A percentile compares a stretch with the other conserved stretches of the same genome.
phyloP scores from a whole-genome alignment of 2,329 filamentous ascomycete genomes.

The Cladophialophora chaetospira region DNA sequence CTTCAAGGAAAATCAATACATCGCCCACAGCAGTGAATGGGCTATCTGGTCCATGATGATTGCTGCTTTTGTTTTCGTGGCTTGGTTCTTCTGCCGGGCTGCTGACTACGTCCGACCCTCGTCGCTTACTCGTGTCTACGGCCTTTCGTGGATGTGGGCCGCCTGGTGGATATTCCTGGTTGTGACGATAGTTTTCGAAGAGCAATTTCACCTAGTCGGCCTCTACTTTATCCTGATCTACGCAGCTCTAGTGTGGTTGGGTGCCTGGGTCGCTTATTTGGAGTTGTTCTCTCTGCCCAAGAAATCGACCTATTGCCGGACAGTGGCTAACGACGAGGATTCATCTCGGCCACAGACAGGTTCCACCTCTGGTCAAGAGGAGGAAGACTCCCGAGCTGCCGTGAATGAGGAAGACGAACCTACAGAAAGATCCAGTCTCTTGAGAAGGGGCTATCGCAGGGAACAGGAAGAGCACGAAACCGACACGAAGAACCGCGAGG shows the following conservation, averaged over 20 bases:
- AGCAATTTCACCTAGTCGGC: conserved; percentile 70
- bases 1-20: conserved; percentile 81
- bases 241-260: conserved; percentile 72
- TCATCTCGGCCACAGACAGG: conserved; percentile 35
- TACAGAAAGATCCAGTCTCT: conserved; percentile 29
- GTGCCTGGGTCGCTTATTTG: conserved; percentile 72
- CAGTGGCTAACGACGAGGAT: conserved; percentile 53
- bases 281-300: conserved; percentile 77
- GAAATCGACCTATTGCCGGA: conserved; percentile 69
- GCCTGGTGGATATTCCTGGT: conserved; percentile 74
- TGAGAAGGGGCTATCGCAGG: conserved; percentile 30
- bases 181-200: conserved; percentile 71
- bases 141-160: conserved; percentile 79
- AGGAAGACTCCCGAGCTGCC: conserved; percentile 42
- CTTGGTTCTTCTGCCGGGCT: conserved; percentile 80
- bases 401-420: conserved; percentile 41
- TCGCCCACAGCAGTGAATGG: conserved; percentile 88
- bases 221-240: conserved; percentile 83
- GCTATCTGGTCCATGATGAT: conserved; percentile 87
- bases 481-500: conserved; percentile 26
- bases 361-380: conserved; percentile 25
- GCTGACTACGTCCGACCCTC: conserved; percentile 80
- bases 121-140: conserved; percentile 80
- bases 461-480: conserved; percentile 29
- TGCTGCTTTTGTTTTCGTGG: conserved; percentile 74